Evolutionary conservation across 805 yeast species (phyloP).

Genomic region (Torulaspora indica): DNA sequence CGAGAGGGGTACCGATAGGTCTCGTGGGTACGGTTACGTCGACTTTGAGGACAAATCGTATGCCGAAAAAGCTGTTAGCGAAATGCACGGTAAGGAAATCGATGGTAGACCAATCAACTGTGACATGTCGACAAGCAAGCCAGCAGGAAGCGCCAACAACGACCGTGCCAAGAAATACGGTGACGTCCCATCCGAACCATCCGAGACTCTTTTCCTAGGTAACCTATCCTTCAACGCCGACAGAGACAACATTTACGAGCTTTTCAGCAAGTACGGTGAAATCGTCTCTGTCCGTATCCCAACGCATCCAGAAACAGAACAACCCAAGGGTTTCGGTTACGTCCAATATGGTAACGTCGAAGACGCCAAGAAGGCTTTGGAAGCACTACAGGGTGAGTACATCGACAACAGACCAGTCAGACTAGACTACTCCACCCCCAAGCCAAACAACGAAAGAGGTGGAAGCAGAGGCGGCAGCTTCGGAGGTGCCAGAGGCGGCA

Average conservation of each 20-base stretch:
- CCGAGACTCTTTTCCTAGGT: constrained; percentile 94
- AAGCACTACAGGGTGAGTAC: constrained; percentile 81
- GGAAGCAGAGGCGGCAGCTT: constrained; percentile 38
- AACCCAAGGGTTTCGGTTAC: constrained; percentile 98
- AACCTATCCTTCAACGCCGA: constrained; percentile 88
- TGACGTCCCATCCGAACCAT: constrained; percentile 85
- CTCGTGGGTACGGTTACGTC: constrained; percentile 97
- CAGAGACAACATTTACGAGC: constrained; percentile 69
- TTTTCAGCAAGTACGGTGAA: constrained; percentile 73
- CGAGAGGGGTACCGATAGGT: constrained; percentile 87
- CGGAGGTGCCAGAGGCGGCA: constrained; percentile 37
- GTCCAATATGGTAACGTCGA: constrained; percentile 85
- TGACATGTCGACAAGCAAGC: constrained; percentile 85
- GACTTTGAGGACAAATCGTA: constrained; percentile 73
- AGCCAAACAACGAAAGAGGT: constrained; percentile 48
- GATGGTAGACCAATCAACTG: constrained; percentile 96
- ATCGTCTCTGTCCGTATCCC: constrained; percentile 91
- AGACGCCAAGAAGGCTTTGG: constrained; percentile 85
- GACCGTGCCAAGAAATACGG: constrained; percentile 89
- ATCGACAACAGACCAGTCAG: constrained; percentile 91
- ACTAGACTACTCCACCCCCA: constrained; percentile 92
- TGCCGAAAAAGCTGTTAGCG: constrained; percentile 83
- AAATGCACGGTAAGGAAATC: constrained; percentile 87
- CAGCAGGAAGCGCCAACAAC: constrained; percentile 50
- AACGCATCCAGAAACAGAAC: constrained; percentile 97